phyloP scores from a whole-genome alignment of 2,329 filamentous ascomycete species.

The Fusarium sp. region DNA sequence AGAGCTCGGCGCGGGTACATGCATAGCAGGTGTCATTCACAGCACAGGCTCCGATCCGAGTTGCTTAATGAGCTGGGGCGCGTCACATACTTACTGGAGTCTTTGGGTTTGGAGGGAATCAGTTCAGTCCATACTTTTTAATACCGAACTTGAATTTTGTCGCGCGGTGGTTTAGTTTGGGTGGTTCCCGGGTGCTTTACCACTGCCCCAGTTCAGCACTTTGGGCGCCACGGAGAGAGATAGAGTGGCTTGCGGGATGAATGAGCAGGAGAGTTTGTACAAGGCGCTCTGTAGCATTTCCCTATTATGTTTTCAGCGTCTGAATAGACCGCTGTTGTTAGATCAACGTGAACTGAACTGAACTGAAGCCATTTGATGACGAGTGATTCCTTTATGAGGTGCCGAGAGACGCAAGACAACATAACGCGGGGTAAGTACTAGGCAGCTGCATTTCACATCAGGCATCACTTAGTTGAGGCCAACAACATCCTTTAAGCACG shows the following conservation, averaged over 20 bases:
- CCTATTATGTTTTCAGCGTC: conserved; percentile 37
- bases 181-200: conserved; percentile 27
- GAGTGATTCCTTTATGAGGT: neutral
- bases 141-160: conserved; percentile 47
- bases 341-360: conserved; percentile 13
- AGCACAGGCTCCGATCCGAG: conserved; percentile 36
- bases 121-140: conserved; percentile 50
- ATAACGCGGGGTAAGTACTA: neutral
- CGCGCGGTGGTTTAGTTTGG: conserved; percentile 35
- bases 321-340: conserved; percentile 44
- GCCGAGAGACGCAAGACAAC: neutral
- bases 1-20: conserved; percentile 37
- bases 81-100: conserved; percentile 53
- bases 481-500: neutral
- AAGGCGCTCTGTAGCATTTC: conserved; percentile 42
- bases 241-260: conserved; percentile 39
- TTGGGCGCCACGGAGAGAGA: conserved; percentile 26
- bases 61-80: conserved; percentile 44
- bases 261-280: conserved; percentile 37
- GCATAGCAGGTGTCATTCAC: conserved; percentile 42
- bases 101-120: conserved; percentile 51
- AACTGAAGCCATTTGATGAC: conserved; percentile 5
- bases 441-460: neutral
- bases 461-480: neutral
- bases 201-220: conserved; percentile 31